These are phyloP conservation scores for Haplosporangium sp. DNA, from an alignment of 371 early-diverging fungal species.

Conservation along the genomic window DNA sequence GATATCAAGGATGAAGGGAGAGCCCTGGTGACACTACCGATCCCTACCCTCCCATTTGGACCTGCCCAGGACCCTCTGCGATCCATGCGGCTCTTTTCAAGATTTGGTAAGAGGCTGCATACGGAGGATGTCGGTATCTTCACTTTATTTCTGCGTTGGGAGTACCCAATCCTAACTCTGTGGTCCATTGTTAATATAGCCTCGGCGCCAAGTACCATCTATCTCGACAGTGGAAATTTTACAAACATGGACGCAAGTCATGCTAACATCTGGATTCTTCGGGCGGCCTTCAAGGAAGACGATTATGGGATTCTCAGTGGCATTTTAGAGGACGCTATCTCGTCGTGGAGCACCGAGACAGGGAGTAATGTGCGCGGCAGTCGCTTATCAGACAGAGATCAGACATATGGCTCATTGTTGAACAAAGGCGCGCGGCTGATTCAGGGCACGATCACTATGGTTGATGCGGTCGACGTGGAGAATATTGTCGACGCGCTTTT, in stretches of 20 bases:
- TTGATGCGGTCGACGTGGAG: slow-evolving; percentile 43
- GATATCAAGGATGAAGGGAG: slow-evolving; percentile 26
- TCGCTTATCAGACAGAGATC: slow-evolving; percentile 7
- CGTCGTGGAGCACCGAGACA: slow-evolving; percentile 44
- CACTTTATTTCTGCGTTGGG: no score
- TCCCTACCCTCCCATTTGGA: slow-evolving; percentile 68
- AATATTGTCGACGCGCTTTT: slow-evolving; percentile 49
- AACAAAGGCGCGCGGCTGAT: slow-evolving; percentile 37
- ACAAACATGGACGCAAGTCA: slow-evolving; percentile 69
- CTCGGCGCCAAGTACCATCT: slow-evolving; percentile 58
- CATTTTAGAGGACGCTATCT: slow-evolving; percentile 45
- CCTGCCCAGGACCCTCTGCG: slow-evolving; percentile 80
- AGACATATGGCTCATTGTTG: slow-evolving; percentile 16
- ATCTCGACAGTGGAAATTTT: slow-evolving; percentile 57
- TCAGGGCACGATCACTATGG: slow-evolving; percentile 47
- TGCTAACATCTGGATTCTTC: slow-evolving; percentile 71
- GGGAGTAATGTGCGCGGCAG: neutral
- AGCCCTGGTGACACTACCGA: slow-evolving; percentile 6
- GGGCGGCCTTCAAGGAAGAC: slow-evolving; percentile 40
- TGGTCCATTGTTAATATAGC: slow-evolving; percentile 39
- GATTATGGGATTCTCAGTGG: slow-evolving; percentile 43
- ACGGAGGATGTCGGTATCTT: neutral
- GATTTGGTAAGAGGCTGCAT: slow-evolving; percentile 58
- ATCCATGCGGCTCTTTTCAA: slow-evolving; percentile 66
- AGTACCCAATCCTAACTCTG: no score